Base-by-base conservation (phyloP, 2,329 filamentous ascomycete genomes). In the Penicillium sp. region DNA sequence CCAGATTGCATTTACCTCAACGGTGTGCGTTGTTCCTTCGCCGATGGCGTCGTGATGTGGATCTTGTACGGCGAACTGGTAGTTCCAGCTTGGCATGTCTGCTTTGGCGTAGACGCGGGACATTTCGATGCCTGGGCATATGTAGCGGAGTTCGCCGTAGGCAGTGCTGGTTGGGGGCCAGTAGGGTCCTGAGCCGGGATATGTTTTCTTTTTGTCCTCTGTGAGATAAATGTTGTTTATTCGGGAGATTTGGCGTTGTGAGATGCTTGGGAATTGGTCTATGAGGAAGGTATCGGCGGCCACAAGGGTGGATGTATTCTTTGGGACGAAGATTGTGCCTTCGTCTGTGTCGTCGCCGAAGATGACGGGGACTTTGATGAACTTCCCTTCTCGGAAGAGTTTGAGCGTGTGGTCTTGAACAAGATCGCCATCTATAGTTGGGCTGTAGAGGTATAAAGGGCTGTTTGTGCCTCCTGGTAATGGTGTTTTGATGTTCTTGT, bases 61-160 rank as follows among this genome's bases (percentile, higher is more conserved):
- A 54, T 90, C 87, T 34, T 83, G 73, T 3, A 90, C 88, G 49
- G 86, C 81, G 73, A 85, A 90, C 34, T 82, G 82, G 66, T 92
- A 92, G 64, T 84, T 86, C 80, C 83, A 92, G 20, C 79, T 82
- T 1, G 15, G 65, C 21, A 27, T 33, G 23, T 62, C 60, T 29
- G 64, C 61, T 21, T 65, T 58, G 2, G 71, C 69, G 39, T 74
- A 74, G 1, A 73, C 68, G 7, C 73, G 65, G 1, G 77, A 79
- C 63, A 87, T 72, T 68, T 77, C 81, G 32, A 87, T 75, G 0
- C 80, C 81, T 0, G 85, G 83, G 58, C 86, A 89, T 58, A 77
- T 84, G 67, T 88, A 88, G 4, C 84, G 77, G 59, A 87, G 76
- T 56, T 89, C 84, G 13, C 85, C 85, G 58, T 87, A 87, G 3